Percentiles rank a stretch among this genome's conserved stretches.
Evolutionary conservation across 768 basidiomycete species (phyloP).

Genomic region (Mycena kentingensis): DNA sequence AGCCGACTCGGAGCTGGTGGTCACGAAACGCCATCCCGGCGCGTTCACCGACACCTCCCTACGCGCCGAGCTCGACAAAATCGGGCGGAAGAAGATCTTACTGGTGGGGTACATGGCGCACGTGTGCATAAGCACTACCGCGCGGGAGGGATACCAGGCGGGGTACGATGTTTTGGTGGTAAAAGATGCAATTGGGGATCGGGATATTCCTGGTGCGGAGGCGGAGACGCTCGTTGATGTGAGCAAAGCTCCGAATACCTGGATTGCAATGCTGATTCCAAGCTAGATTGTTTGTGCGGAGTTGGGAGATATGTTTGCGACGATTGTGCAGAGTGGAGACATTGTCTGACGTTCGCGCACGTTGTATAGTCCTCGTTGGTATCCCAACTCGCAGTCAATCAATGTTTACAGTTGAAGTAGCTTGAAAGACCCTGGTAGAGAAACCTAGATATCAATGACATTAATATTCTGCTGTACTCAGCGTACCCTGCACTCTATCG

Average conservation of each 20-base stretch:
- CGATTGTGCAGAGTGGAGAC: neutral
- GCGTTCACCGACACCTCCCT: constrained; percentile 13
- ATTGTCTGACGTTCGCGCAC: no score
- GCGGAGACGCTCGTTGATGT: neutral
- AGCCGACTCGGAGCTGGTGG: neutral
- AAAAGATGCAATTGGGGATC: neutral
- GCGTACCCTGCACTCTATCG: no score
- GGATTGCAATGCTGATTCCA: neutral
- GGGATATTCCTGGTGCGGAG: constrained; percentile 1
- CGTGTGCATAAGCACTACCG: constrained; percentile 2
- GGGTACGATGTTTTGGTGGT: neutral
- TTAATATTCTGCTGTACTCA: no score
- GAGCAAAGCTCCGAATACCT: neutral
- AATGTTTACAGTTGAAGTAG: no score
- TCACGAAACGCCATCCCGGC: constrained; percentile 12
- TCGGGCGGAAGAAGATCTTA: constrained; percentile 10
- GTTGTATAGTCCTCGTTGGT: no score
- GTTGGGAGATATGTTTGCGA: neutral
- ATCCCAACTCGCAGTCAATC: no score
- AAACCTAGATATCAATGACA: no score
- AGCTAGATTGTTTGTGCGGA: neutral
- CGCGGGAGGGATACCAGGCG: neutral
- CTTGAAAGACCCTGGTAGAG: no score
- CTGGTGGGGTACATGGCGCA: constrained; percentile 9
- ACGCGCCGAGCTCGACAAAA: neutral